Base-by-base conservation (phyloP, 164 flowering plant species). In the Magnolia officinalis region DNA sequence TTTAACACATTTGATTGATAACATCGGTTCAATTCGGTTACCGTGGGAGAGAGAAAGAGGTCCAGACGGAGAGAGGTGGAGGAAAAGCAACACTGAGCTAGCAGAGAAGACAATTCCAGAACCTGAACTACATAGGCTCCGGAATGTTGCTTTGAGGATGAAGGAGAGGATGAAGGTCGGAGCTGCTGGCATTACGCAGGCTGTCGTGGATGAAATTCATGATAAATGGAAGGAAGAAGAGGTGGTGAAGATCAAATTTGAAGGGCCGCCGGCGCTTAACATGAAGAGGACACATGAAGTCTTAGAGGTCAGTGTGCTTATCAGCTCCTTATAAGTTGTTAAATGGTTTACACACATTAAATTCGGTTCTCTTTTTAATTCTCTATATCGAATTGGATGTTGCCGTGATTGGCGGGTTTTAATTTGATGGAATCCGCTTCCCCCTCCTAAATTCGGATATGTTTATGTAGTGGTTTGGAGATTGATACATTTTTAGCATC, bases 171-270 rank as follows among this genome's bases (percentile, higher is more conserved):
- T 83, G 8, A 90, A 90, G 77, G 95, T 96, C 51, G 92, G 94
- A 10, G 83, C 78, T 26, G 87, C 86, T 0, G 98, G 99, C 31
- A 80, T 96, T 74, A 92, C 97, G 0, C 91, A 88, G 80, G 88
- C 83, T 4, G 75, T 96, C 82, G 92, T 96, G 75, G 90, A 90
- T 74, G 45, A 77, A 8, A 90, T 96, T 74, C 90, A 84, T 79
- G 90, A 89, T 71, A 96, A 91, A 77, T 96, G 99, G 99, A 85
- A 82, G 84, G 65, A 67, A 16, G 89, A 86, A 79, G 99, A 96
- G 80, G 95, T 94, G 71, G 98, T 94, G 67, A 96, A 92, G 80
- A 68, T 94, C 72, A 96, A 90, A 81, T 90, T 94, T 76, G 94
- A 92, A 83, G 94, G 91, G 75, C 89, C 90, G 64, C 82, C 89